Percentiles rank a stretch among this genome's conserved stretches.
Conservation (phyloP, 2,329 filamentous ascomycete species). For the Cytospora leucostoma region DNA sequence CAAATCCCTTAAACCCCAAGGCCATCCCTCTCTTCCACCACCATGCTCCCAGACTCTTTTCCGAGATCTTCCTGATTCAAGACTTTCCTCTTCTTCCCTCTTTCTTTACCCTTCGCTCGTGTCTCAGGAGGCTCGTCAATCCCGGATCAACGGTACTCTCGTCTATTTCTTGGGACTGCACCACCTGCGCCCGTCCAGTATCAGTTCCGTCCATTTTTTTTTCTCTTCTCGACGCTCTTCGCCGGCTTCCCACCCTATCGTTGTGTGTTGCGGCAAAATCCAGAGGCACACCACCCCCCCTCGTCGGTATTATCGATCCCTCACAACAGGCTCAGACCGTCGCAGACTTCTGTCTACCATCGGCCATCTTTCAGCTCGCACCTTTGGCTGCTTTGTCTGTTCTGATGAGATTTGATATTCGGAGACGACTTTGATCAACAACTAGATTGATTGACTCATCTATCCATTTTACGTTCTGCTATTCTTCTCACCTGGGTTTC, state of each 20-base stretch:
- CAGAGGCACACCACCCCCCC: constrained; percentile 37
- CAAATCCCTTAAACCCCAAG: constrained; percentile 45
- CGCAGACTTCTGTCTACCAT: constrained; percentile 37
- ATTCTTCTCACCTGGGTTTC: constrained; percentile 31
- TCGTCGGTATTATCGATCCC: constrained; percentile 37
- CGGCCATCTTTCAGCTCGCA: constrained; percentile 32
- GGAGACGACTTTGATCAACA: constrained; percentile 31
- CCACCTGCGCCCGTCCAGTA: constrained; percentile 10
- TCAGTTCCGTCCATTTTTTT: constrained; percentile 24
- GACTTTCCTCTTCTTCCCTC: constrained; percentile 44
- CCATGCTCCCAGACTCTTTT: constrained; percentile 34
- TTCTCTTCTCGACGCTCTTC: constrained; percentile 28
- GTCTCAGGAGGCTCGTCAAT: constrained; percentile 38
- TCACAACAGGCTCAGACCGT: constrained; percentile 40
- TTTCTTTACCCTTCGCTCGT: constrained; percentile 37
- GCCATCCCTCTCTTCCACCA: constrained; percentile 37
- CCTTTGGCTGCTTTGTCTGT: constrained; percentile 33
- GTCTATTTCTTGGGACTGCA: constrained; percentile 33
- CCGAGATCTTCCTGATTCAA: constrained; percentile 43
- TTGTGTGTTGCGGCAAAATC: constrained; percentile 31
- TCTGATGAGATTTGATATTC: constrained; percentile 37
- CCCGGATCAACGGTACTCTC: constrained; percentile 33
- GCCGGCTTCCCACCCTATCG: constrained; percentile 29
- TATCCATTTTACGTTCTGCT: constrained; percentile 27
- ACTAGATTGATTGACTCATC: constrained; percentile 37